Conservation (phyloP, 805 yeast genomes). For the Kuraishia hungarica region DNA sequence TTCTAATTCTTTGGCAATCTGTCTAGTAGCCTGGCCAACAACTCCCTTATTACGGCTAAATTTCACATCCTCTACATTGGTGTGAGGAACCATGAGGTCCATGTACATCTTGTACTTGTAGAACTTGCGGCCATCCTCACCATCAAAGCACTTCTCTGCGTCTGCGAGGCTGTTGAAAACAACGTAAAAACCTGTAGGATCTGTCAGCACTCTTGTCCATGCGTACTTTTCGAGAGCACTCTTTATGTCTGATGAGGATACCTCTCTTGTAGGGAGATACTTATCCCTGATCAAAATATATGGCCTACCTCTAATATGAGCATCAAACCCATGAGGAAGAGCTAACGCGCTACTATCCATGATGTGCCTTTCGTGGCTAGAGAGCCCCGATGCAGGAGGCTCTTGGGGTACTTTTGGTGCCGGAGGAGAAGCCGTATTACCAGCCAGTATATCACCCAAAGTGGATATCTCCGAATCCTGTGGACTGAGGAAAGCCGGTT, state of each 20-base stretch:
- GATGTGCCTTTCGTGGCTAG: slow-evolving; percentile 24
- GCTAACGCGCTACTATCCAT: slow-evolving; percentile 13
- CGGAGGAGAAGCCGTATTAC: neutral
- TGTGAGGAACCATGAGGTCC: slow-evolving; percentile 49
- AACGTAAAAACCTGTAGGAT: slow-evolving; percentile 58
- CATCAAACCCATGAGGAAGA: slow-evolving; percentile 41
- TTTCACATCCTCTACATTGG: slow-evolving; percentile 18
- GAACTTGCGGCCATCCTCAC: slow-evolving; percentile 50
- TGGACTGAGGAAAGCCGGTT: neutral
- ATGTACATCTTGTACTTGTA: slow-evolving; percentile 41
- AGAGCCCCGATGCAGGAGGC: slow-evolving; percentile 5
- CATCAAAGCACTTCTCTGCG: slow-evolving; percentile 49
- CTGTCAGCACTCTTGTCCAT: slow-evolving; percentile 60
- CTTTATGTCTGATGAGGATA: slow-evolving; percentile 51
- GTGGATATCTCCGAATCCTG: neutral
- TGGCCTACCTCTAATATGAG: slow-evolving; percentile 47
- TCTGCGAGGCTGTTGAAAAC: slow-evolving; percentile 55
- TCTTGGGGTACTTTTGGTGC: neutral
- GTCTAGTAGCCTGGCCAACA: slow-evolving; percentile 49
- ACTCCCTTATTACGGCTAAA: slow-evolving; percentile 24
- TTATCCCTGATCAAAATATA: slow-evolving; percentile 45
- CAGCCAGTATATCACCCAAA: neutral
- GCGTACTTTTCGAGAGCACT: slow-evolving; percentile 47
- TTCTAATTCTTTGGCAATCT: slow-evolving; percentile 56
- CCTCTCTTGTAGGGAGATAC: slow-evolving; percentile 36